These are phyloP conservation scores for Thymus quinquecostatus DNA, from an alignment of 257 asterid species.

Conservation along the genomic window DNA sequence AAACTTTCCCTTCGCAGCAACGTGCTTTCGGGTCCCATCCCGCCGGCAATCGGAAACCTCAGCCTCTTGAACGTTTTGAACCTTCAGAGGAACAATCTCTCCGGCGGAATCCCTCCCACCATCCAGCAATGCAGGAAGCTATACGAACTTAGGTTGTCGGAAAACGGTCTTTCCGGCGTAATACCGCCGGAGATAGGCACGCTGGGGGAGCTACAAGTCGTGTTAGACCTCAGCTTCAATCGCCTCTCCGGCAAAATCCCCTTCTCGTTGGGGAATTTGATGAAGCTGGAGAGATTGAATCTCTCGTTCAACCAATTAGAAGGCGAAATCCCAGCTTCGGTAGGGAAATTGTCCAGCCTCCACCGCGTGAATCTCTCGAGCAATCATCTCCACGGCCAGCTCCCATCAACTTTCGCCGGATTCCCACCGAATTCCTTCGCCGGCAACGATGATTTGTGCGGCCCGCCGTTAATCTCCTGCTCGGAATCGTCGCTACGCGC, in stretches of 20 bases:
- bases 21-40: slow-evolving; percentile 64
- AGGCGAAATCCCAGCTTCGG: slow-evolving; percentile 65
- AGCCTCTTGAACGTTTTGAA: slow-evolving; percentile 67
- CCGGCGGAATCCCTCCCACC: slow-evolving; percentile 67
- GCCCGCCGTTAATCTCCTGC: slow-evolving; percentile 71
- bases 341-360: slow-evolving; percentile 73
- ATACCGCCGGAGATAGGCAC: slow-evolving; percentile 69
- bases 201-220: slow-evolving; percentile 73
- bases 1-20: slow-evolving; percentile 67
- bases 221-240: slow-evolving; percentile 79
- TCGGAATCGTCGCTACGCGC: slow-evolving; percentile 33
- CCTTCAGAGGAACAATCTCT: slow-evolving; percentile 67
- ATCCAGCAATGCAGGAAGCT: slow-evolving; percentile 79
- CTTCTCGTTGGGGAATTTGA: slow-evolving; percentile 57
- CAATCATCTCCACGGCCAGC: slow-evolving; percentile 61
- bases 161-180: slow-evolving; percentile 63
- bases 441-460: slow-evolving; percentile 64
- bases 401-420: slow-evolving; percentile 64
- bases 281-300: slow-evolving; percentile 74
- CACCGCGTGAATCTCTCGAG: slow-evolving; percentile 68
- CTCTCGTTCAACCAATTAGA: slow-evolving; percentile 66
- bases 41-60: slow-evolving; percentile 77
- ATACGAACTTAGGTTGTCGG: slow-evolving; percentile 78
- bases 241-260: slow-evolving; percentile 75
- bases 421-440: slow-evolving; percentile 64